These are phyloP conservation scores for Malus hybrid DNA, from an alignment of 331 rosid genomes.

Conservation along the genomic window DNA sequence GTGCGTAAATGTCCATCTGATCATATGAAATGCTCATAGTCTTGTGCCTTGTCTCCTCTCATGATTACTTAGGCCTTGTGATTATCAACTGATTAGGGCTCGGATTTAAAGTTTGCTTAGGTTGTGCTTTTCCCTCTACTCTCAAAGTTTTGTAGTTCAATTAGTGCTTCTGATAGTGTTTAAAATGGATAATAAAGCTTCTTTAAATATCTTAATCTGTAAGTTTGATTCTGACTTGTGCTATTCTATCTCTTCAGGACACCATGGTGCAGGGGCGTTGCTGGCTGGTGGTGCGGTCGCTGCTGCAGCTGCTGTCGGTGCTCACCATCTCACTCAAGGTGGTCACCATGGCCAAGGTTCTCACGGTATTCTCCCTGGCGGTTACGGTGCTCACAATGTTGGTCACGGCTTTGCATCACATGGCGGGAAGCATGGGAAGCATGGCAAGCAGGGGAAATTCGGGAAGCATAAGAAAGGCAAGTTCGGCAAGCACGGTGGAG, in stretches of 20 bases:
- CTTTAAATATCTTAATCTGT: not conserved
- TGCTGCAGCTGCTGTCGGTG: conserved; percentile 56
- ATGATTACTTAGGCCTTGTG: not conserved
- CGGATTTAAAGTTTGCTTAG: not conserved
- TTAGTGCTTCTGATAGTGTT: not conserved
- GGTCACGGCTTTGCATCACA: conserved; percentile 45
- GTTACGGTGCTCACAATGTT: not conserved
- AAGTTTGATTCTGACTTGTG: not conserved
- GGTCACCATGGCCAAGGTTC: conserved; percentile 7
- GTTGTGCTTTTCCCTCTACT: not conserved
- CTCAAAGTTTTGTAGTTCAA: not conserved
- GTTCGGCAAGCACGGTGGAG: conserved; percentile 9
- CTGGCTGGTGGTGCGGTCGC: conserved; percentile 65
- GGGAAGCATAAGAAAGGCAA: conserved; percentile 44
- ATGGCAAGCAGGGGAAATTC: conserved; percentile 33
- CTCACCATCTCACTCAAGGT: conserved; percentile 46
- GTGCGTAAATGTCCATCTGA: not conserved
- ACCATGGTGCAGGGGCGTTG: conserved; percentile 41
- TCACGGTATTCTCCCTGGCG: not conserved
- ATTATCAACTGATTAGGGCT: not conserved
- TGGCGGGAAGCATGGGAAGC: conserved; percentile 33
- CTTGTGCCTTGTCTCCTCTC: not conserved
- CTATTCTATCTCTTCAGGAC: conserved; percentile 24
- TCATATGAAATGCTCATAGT: not conserved
- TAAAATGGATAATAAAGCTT: too few relatives aligned